Percentiles rank a stretch among this genome's conserved stretches.
These are phyloP conservation scores for Penicillium sp. DNA, from an alignment of 2,329 filamentous ascomycete species.

Conservation along the genomic window DNA sequence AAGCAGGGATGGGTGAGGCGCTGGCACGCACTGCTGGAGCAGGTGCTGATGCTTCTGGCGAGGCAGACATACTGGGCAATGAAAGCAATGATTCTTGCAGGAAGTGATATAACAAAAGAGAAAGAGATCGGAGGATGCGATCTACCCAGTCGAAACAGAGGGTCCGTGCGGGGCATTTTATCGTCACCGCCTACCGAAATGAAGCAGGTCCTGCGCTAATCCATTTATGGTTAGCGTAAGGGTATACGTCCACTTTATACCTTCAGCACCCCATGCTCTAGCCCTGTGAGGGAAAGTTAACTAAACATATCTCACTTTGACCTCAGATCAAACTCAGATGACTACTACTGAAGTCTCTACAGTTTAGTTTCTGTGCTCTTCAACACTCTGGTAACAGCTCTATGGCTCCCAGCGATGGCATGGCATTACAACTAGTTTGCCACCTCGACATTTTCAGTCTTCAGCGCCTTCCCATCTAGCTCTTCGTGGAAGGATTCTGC, in stretches of 20 bases:
- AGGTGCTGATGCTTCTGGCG: neutral
- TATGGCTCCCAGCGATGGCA: constrained; percentile 46
- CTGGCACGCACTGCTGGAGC: constrained; percentile 73
- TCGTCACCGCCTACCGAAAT: neutral
- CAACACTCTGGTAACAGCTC: neutral
- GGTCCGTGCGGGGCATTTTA: neutral
- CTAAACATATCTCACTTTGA: neutral
- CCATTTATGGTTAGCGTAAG: neutral
- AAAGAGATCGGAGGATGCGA: neutral
- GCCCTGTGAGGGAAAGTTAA: too few relatives aligned
- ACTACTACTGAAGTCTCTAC: too few relatives aligned
- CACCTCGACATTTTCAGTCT: constrained; percentile 2
- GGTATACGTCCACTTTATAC: too few relatives aligned
- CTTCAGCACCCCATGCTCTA: too few relatives aligned
- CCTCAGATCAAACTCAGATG: neutral
- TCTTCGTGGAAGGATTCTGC: too few relatives aligned
- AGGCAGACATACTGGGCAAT: constrained; percentile 13
- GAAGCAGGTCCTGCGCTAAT: neutral
- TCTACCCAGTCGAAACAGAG: neutral
- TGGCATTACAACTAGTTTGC: constrained; percentile 43
- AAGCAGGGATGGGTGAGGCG: constrained; percentile 84
- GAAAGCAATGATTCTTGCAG: constrained; percentile 2
- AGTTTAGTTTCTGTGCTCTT: neutral
- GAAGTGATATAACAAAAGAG: neutral
- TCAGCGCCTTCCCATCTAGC: too few relatives aligned